These are phyloP conservation scores for Lepraria neglecta DNA, from an alignment of 495 filamentous ascomycete genomes.

Conservation along the genomic window DNA sequence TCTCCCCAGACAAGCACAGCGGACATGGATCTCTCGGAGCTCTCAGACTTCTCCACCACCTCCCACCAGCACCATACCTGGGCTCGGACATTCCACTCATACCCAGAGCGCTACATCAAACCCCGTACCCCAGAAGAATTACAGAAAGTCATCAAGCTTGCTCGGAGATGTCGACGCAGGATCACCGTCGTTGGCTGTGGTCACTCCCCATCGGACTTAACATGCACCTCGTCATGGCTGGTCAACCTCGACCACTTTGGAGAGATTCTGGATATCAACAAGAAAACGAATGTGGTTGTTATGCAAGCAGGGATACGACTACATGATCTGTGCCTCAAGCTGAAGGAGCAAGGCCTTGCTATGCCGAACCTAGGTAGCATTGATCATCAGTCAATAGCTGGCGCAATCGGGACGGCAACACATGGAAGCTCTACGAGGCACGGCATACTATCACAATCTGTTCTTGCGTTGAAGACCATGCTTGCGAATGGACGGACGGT, in stretches of 20 bases:
- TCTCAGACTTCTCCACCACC: conserved; percentile 44
- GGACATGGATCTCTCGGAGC: conserved; percentile 40
- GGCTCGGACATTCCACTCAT: conserved; percentile 84
- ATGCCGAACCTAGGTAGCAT: conserved; percentile 91
- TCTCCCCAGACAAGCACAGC: background rate
- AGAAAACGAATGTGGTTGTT: conserved; percentile 55
- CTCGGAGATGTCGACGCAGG: conserved; percentile 71
- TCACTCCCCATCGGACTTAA: conserved; percentile 88
- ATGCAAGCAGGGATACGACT: conserved; percentile 83
- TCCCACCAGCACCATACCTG: conserved; percentile 85
- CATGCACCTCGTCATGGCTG: conserved; percentile 91
- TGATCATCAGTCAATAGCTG: conserved; percentile 86
- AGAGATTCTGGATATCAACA: conserved; percentile 61
- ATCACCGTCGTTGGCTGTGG: conserved; percentile 75
- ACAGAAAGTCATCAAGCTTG: conserved; percentile 73
- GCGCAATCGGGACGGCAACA: conserved; percentile 86
- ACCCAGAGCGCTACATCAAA: conserved; percentile 83
- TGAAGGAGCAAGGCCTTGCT: conserved; percentile 68
- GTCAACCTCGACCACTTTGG: conserved; percentile 84
- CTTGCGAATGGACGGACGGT: conserved; percentile 73
- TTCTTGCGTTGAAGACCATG: conserved; percentile 68
- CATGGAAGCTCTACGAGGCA: conserved; percentile 83
- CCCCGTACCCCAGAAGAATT: conserved; percentile 74
- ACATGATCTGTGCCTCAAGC: conserved; percentile 56
- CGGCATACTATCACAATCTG: conserved; percentile 72